Conservation (phyloP, 139 green algal species). For the Zygnema cylindricum region DNA sequence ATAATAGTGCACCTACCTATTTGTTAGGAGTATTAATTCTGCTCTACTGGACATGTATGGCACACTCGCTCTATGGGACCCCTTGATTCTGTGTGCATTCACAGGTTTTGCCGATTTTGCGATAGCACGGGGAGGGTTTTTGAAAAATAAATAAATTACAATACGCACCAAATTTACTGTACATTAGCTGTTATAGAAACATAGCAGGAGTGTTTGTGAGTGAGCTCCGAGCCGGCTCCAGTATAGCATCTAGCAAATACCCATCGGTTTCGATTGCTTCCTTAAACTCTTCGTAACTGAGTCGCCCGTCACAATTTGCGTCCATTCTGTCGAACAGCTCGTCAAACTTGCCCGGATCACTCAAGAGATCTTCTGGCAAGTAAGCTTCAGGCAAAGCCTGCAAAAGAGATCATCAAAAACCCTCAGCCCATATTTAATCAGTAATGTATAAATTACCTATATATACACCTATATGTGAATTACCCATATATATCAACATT, state of each 20-base stretch:
- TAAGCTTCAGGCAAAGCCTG: slow-evolving; percentile 48
- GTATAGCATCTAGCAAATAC: slow-evolving; percentile 40
- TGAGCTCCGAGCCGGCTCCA: slow-evolving; percentile 28
- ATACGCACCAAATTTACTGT: not conserved
- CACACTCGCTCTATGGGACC: too few relatives aligned
- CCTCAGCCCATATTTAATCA: too few relatives aligned
- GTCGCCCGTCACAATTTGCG: slow-evolving; percentile 41
- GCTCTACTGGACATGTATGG: too few relatives aligned
- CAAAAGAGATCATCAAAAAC: too few relatives aligned
- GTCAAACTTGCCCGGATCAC: slow-evolving; percentile 43
- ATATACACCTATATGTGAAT: too few relatives aligned
- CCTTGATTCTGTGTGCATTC: too few relatives aligned
- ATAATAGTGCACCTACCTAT: too few relatives aligned
- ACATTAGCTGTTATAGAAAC: not conserved
- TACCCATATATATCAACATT: too few relatives aligned
- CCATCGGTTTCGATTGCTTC: slow-evolving; percentile 27
- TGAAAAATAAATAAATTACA: not conserved
- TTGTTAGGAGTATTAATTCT: too few relatives aligned
- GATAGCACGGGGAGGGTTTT: too few relatives aligned
- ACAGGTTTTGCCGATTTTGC: too few relatives aligned
- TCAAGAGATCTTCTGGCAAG: slow-evolving; percentile 22
- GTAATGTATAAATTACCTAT: too few relatives aligned
- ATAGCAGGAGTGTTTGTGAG: not conserved
- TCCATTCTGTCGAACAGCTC: slow-evolving; percentile 55
- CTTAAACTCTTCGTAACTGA: slow-evolving; percentile 52